phyloP scores from a whole-genome alignment of 1,284 basidiomycete species.

The Veloboletus limbatus region DNA sequence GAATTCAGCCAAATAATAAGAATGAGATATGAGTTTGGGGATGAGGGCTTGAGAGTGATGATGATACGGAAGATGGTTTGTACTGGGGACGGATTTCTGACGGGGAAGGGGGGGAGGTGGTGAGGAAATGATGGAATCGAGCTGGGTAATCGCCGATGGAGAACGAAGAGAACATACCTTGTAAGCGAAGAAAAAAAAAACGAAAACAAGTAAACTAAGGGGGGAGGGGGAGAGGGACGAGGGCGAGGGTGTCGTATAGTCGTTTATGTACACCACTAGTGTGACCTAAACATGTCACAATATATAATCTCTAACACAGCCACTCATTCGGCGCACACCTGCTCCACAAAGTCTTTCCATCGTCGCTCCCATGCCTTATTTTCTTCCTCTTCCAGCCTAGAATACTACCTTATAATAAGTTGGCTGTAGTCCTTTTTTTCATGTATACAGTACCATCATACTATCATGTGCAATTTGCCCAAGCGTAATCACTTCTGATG shows the following conservation, averaged over 20 bases:
- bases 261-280: slow-evolving; percentile 1
- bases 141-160: slow-evolving; percentile 30
- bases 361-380: slow-evolving; percentile 51
- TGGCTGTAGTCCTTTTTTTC: neutral
- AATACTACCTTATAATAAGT: slow-evolving; percentile 40
- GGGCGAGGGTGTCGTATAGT: slow-evolving; percentile 10
- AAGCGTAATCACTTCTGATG: slow-evolving; percentile 61
- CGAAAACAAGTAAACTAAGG: neutral
- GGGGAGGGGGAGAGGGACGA: neutral
- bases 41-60: slow-evolving; percentile 38
- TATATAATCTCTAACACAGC: slow-evolving; percentile 21
- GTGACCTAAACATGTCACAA: slow-evolving; percentile 24
- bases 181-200: neutral
- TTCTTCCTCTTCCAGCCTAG: slow-evolving; percentile 45
- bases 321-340: too few species aligned
- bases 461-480: slow-evolving; percentile 60
- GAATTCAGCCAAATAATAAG: slow-evolving; percentile 51
- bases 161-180: slow-evolving; percentile 32
- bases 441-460: slow-evolving; percentile 44
- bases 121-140: slow-evolving; percentile 38
- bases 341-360: slow-evolving; percentile 51
- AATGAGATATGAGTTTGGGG: slow-evolving; percentile 40
- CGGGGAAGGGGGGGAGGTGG: slow-evolving; percentile 32
- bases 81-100: slow-evolving; percentile 32
- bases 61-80: slow-evolving; percentile 41